Base-by-base conservation (phyloP, 2,329 filamentous ascomycete genomes). In the Cadophora malorum region DNA sequence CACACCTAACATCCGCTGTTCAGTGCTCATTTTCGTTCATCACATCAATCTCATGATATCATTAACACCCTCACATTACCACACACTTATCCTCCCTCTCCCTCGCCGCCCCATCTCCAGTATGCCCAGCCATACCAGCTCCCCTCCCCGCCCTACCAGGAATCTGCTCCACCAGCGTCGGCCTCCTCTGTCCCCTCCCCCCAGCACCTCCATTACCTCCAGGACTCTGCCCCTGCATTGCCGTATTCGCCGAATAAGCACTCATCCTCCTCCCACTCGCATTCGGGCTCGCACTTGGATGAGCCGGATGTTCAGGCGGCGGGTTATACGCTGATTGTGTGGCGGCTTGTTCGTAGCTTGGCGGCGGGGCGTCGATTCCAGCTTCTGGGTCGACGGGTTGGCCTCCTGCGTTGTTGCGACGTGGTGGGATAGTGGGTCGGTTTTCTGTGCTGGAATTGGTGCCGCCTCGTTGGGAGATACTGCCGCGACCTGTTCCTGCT, bases 331-430 rank as follows among this genome's bases (percentile, higher is more conserved):
- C 82, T n/a, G 83, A 82, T 53, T 83, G 82, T 16, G 80, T 83
- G 0, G 87, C 83, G 21, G 87, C 86, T 76, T 90, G 87, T 76
- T 91, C 89, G 74, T 91, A 91, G 0, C 85, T 84, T 4, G 89
- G 89, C 0, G 88, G 88, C 1, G 88, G 87, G 0, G 82, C 84
- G 33, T 88, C 83, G 28, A 85, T 82, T 63, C 73, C 80, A 59
- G 78, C 81, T 66, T 73, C 79, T 45, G 80, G 73, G 59, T 78
- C 74, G 28, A 69, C 60, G 12, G 67, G 62, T 28, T 73, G 74
- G 59, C 49, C 66, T 52, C 77, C 66, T 21, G 68, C 33, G 10
- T 78, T 70, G 38, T 71, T 76, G 16, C 82, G 80, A 0, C 74
- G 65, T 28, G 82, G 82, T 35, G 82, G 83, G 7, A 85, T 82